Evolutionary conservation across 192 early-diverging fungal species (phyloP), one percentile per base, ranked within the genome.

Genomic region (Linnemannia hyalina): DNA sequence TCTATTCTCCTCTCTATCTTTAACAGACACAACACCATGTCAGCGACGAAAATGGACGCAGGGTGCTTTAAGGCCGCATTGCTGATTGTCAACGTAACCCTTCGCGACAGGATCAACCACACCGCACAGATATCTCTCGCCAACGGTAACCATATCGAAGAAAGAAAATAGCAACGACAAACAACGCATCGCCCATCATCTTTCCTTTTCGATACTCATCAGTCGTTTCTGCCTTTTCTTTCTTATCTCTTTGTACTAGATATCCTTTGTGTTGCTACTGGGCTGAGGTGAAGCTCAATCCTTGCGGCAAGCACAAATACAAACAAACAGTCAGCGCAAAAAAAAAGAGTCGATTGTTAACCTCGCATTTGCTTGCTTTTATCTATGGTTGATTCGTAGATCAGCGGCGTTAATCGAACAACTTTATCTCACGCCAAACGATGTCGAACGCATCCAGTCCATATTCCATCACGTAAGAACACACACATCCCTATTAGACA

Each of bases 101-200:
- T 83, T 18, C n/a, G 26, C 6, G 52, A 60, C 5, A 72, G 82
- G 9, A 63, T 83, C 72, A 83, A 83, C 54, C 46, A 52, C 9
- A 41, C 82, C 42, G 82, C 82, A 29, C 82, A 78, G 52, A 70
- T 35, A n/a, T 74, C 77, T 2, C 73, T 83, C 47, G 82, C 82
- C 22, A 74, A 78, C 46, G 82, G 82, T 83, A 83, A 40, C 0
- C 40, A n/a, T 6, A 1, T 40, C 38, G 42, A 22, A 8, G 11
- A 40, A 0, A 1, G 7, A 71, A 18, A 71, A 40, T 26, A 9
- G 26, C 26, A 65, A 63, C 16, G 20, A 22, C 54, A 6, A 55
- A 20, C 18, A 55, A 22, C 18, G 22, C 16, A 6, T 22, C 13
- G 22, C 20, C 15, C 22, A 22, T 22, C 47, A 22, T 40, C 38